Conservation (phyloP, 2,329 filamentous ascomycete genomes). For the Xylariaceae sp. region DNA sequence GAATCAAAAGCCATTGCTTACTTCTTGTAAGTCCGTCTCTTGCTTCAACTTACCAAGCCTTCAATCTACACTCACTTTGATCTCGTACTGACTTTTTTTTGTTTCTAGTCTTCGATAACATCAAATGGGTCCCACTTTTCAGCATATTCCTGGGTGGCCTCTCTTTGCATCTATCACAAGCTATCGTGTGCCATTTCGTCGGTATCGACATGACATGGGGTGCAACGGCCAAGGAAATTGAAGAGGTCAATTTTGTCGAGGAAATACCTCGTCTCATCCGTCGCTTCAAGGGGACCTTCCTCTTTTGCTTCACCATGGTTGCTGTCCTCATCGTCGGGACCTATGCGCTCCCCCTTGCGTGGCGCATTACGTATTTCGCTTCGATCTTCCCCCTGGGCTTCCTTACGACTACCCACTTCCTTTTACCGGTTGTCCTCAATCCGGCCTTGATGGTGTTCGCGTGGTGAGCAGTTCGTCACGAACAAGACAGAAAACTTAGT, state of each 20-base stretch:
- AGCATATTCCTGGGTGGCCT: slow-evolving; percentile 42
- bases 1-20: slow-evolving; percentile 45
- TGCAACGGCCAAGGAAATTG: slow-evolving; percentile 32
- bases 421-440: slow-evolving; percentile 57
- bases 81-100: slow-evolving; percentile 4
- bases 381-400: slow-evolving; percentile 56
- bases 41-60: background rate
- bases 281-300: slow-evolving; percentile 33
- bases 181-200: slow-evolving; percentile 40
- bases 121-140: slow-evolving; percentile 46
- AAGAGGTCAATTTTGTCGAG: slow-evolving; percentile 33
- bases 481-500: no score
- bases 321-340: slow-evolving; percentile 29
- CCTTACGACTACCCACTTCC: slow-evolving; percentile 51
- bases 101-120: slow-evolving; percentile 45
- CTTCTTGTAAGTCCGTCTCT: slow-evolving; percentile 34
- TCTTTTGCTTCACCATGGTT: slow-evolving; percentile 25
- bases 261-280: slow-evolving; percentile 30
- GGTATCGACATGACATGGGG: slow-evolving; percentile 39
- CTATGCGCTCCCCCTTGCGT: slow-evolving; percentile 35
- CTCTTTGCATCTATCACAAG: slow-evolving; percentile 39
- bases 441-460: slow-evolving; percentile 62
- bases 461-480: slow-evolving; percentile 45
- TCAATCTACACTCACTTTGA: background rate
- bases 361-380: slow-evolving; percentile 54